Evolutionary conservation across 352 stramenopile species (phyloP).

Genomic region (Blastocystis sp.): DNA sequence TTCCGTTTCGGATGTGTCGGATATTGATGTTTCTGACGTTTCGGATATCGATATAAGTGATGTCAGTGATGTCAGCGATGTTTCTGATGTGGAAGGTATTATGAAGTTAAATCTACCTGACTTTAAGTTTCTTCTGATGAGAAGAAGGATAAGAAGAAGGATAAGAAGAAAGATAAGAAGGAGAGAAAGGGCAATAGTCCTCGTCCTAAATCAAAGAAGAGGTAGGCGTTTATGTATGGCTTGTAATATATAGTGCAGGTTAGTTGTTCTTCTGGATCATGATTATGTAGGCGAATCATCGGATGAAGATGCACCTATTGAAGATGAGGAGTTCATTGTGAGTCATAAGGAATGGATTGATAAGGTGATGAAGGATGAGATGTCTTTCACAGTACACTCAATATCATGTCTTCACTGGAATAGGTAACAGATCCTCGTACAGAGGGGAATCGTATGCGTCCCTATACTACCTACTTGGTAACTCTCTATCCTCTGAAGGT

Average conservation of each 20-base stretch:
- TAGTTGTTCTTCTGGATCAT: not conserved
- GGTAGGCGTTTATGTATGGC: not conserved
- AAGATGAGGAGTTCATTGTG: slow-evolving; percentile 55
- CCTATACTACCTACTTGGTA: slow-evolving; percentile 65
- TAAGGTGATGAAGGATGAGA: slow-evolving; percentile 61
- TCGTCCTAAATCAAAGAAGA: slow-evolving; percentile 30
- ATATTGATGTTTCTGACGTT: slow-evolving; percentile 48
- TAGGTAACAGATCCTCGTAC: slow-evolving; percentile 61
- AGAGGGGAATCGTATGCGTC: slow-evolving; percentile 59
- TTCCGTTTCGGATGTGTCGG: slow-evolving; percentile 49
- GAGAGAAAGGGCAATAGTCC: slow-evolving; percentile 10
- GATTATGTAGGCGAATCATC: slow-evolving; percentile 22
- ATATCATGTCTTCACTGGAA: not conserved
- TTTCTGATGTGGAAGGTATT: not conserved
- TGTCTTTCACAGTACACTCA: slow-evolving; percentile 32
- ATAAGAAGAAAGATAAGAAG: slow-evolving; percentile 3
- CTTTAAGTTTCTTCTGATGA: not conserved
- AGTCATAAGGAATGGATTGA: slow-evolving; percentile 67
- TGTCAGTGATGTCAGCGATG: slow-evolving; percentile 8
- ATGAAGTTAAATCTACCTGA: not conserved
- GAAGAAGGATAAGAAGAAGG: slow-evolving; percentile 4
- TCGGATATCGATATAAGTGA: slow-evolving; percentile 18
- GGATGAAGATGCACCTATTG: slow-evolving; percentile 53
- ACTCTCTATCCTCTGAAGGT: slow-evolving; percentile 52
- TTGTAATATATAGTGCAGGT: slow-evolving; percentile 6